phyloP scores from a whole-genome alignment of 306 rosid species.

The Ziziphus jujuba region DNA sequence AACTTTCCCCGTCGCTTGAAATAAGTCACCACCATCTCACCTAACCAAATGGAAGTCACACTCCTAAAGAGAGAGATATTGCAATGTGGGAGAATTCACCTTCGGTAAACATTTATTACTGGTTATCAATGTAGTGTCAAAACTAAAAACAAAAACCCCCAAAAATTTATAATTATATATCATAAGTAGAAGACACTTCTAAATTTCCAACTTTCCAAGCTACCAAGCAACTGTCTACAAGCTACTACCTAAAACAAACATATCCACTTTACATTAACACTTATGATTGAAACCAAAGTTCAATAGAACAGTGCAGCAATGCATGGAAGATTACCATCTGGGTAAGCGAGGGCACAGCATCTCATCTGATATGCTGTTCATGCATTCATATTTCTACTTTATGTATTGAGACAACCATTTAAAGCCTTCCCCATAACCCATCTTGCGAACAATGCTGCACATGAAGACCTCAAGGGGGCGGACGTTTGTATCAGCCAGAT shows the following conservation, averaged over 20 bases:
- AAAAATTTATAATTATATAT: slow-evolving; percentile 9
- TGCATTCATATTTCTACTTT: slow-evolving; percentile 34
- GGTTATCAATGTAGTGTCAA: slow-evolving; percentile 11
- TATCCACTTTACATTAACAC: slow-evolving; percentile 45
- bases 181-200: too few species aligned
- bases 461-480: slow-evolving; percentile 85
- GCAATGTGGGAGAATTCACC: not conserved
- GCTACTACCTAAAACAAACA: slow-evolving; percentile 7
- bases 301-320: not conserved
- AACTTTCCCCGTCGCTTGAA: too few species aligned
- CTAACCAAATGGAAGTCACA: not conserved
- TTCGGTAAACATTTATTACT: slow-evolving; percentile 19
- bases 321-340: slow-evolving; percentile 18
- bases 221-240: slow-evolving; percentile 30
- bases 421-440: slow-evolving; percentile 90
- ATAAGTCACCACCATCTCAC: not conserved
- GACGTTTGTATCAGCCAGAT: slow-evolving; percentile 54
- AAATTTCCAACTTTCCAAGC: slow-evolving; percentile 14
- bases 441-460: slow-evolving; percentile 90
- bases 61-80: not conserved
- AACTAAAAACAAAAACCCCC: not conserved
- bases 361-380: slow-evolving; percentile 10
- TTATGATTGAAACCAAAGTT: slow-evolving; percentile 5
- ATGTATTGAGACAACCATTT: slow-evolving; percentile 87
- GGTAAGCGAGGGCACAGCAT: not conserved